Base-by-base conservation (phyloP, 352 stramenopile genomes). In the Pythium biforme region DNA sequence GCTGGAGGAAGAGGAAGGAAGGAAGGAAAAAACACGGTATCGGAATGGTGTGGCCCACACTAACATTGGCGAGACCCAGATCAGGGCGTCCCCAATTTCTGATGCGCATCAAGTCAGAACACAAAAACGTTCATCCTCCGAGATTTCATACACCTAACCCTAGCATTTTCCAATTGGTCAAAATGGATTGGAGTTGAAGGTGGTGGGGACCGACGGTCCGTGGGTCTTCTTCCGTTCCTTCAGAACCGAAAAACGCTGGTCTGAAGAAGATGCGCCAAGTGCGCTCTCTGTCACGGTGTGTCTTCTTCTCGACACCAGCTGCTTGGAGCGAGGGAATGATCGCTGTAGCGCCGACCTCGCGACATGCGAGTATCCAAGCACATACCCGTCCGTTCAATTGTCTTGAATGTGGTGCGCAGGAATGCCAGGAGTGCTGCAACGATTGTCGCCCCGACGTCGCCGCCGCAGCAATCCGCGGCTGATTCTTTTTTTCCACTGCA, bases 51-150 rank as follows among this genome's bases (percentile, higher is more conserved):
- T 59, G 26, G 40, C 17, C n/a, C 22, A 59, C 53, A 59, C 53
- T 15, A 57, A 29, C 7, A 37, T 12, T 7, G 22, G 29, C 17
- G 14, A 19, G 6, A 46, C n/a, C 11, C 39, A 46, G 15, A 46
- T 27, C 41, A 27, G 22, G 41, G 20, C 10, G 8, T 17, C 4
- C 19, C 1, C 1, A 19, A 43, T 22, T 55, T 43, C 49, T 56
- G 49, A 56, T 56, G 49, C 22, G 39, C 53, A 59, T 59, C 54
- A 60, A 53, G 54, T 60, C 40, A 60, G 54, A 49, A 59, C 31
- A 47, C 4, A 14, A 43, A n/a, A 1, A 0, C 17, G 19, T 17
- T 37, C 4, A 34, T 27, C 39, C 34, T 41, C 40, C 23, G 5
- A 26, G 2, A 48, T 4, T 25, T 53, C 17, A 60, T 60, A 55